These are phyloP conservation scores for Arbutus unedo DNA, from an alignment of 148 eudicot species.

Conservation along the genomic window DNA sequence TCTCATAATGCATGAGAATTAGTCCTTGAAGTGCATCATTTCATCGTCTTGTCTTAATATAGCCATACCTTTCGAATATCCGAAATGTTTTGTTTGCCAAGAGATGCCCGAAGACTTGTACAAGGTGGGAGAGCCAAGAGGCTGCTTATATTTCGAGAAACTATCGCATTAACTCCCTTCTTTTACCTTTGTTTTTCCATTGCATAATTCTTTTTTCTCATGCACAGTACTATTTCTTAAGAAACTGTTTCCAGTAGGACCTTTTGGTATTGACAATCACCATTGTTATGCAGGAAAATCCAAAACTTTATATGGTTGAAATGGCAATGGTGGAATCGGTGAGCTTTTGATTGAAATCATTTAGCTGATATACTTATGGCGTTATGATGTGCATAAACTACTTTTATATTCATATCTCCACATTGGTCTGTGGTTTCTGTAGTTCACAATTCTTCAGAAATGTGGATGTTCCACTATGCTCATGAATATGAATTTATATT, in stretches of 20 bases:
- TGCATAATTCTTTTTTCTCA: not conserved
- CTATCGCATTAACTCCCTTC: not conserved
- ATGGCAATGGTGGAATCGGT: constrained; percentile 65
- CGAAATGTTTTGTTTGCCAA: not conserved
- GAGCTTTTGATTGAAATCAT: constrained; percentile 26
- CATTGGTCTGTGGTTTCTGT: not conserved
- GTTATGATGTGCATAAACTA: not conserved
- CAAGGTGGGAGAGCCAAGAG: not conserved
- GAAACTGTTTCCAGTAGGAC: not conserved
- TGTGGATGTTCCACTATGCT: not conserved
- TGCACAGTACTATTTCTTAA: not conserved
- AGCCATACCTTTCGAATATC: not conserved
- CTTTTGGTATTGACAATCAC: constrained; percentile 15
- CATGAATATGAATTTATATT: not conserved
- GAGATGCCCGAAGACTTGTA: not conserved
- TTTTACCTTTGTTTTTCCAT: not conserved
- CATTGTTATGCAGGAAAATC: constrained; percentile 61
- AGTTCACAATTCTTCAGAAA: not conserved
- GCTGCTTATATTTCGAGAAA: not conserved
- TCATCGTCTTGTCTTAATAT: not conserved
- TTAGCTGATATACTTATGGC: no score
- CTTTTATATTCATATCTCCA: not conserved
- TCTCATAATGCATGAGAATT: not conserved
- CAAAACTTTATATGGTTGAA: constrained; percentile 75
- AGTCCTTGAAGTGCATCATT: not conserved